These are phyloP conservation scores for Geranium incanum DNA, from an alignment of 441 rosid genomes.

Conservation along the genomic window DNA sequence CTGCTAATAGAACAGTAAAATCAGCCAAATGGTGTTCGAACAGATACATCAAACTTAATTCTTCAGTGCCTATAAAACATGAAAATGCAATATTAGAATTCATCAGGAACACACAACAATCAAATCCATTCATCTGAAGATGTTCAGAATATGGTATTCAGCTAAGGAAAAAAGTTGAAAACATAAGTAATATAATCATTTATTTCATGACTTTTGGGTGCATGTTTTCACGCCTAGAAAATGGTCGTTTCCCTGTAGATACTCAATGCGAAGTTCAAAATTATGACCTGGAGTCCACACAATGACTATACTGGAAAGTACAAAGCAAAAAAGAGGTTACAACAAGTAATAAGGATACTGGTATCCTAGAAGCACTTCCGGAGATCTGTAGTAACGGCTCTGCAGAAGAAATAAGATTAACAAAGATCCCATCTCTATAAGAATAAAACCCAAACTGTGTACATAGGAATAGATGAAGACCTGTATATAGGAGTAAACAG, in stretches of 20 bases:
- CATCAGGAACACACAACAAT: neutral
- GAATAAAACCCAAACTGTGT: conserved; percentile 10
- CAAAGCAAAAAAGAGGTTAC: conserved; percentile 11
- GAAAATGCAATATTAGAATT: neutral
- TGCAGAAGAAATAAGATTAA: conserved; percentile 40
- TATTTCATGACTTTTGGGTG: neutral
- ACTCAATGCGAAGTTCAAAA: neutral
- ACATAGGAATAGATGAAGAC: conserved; percentile 31
- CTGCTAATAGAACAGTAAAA: neutral
- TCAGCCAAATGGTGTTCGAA: neutral
- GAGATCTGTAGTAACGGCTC: conserved; percentile 99
- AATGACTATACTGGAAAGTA: conserved; percentile 1
- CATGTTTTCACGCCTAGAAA: neutral
- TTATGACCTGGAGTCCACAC: neutral
- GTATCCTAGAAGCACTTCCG: conserved; percentile 97
- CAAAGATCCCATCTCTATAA: conserved; percentile 19
- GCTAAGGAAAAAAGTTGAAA: neutral
- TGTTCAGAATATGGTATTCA: neutral
- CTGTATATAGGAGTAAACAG: conserved; percentile 99
- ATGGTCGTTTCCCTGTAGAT: neutral
- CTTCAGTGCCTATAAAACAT: neutral
- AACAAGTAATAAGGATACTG: conserved; percentile 68
- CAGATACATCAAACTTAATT: neutral
- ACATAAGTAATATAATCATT: neutral
- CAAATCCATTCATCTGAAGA: neutral